Conservation (phyloP, 2,329 filamentous ascomycete genomes). For the Aspergillus melleus region DNA sequence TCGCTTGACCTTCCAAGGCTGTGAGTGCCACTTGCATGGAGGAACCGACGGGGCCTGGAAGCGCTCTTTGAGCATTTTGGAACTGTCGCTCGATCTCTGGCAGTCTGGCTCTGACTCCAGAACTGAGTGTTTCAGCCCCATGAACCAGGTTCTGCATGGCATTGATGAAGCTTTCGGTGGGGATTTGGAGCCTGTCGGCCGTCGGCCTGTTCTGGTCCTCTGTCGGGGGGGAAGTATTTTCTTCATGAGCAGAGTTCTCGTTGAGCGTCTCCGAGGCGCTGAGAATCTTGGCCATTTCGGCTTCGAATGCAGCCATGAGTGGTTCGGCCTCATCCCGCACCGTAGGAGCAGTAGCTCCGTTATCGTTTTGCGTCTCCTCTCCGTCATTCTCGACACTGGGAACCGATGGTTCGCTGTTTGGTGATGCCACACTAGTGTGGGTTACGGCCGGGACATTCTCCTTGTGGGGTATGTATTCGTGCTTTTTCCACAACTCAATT, state of each 20-base stretch:
- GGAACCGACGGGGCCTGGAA: slow-evolving; percentile 39
- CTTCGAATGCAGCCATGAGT: slow-evolving; percentile 42
- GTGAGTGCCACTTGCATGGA: slow-evolving; percentile 37
- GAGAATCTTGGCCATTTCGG: slow-evolving; percentile 39
- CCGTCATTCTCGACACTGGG: slow-evolving; percentile 5
- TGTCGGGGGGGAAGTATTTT: slow-evolving; percentile 11
- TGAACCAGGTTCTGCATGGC: slow-evolving; percentile 35
- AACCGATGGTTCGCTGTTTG: not conserved
- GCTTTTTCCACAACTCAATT: slow-evolving; percentile 40
- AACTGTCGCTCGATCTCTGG: slow-evolving; percentile 41
- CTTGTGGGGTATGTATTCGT: slow-evolving; percentile 19
- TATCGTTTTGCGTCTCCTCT: slow-evolving; percentile 11
- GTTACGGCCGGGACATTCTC: slow-evolving; percentile 1
- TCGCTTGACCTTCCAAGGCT: slow-evolving; percentile 39
- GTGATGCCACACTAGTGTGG: not conserved
- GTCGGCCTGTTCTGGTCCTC: slow-evolving; percentile 10
- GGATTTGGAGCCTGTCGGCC: slow-evolving; percentile 21
- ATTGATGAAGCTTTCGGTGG: slow-evolving; percentile 33
- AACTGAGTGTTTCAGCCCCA: slow-evolving; percentile 36
- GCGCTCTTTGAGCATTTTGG: slow-evolving; percentile 32
- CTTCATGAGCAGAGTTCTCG: slow-evolving; percentile 11
- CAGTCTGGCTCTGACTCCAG: slow-evolving; percentile 37
- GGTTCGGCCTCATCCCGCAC: slow-evolving; percentile 27
- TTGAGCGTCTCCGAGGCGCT: slow-evolving; percentile 16
- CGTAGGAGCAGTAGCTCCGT: slow-evolving; percentile 11